Evolutionary conservation across 2,329 filamentous ascomycete species (phyloP).

Genomic region (Ophiostoma sp.): DNA sequence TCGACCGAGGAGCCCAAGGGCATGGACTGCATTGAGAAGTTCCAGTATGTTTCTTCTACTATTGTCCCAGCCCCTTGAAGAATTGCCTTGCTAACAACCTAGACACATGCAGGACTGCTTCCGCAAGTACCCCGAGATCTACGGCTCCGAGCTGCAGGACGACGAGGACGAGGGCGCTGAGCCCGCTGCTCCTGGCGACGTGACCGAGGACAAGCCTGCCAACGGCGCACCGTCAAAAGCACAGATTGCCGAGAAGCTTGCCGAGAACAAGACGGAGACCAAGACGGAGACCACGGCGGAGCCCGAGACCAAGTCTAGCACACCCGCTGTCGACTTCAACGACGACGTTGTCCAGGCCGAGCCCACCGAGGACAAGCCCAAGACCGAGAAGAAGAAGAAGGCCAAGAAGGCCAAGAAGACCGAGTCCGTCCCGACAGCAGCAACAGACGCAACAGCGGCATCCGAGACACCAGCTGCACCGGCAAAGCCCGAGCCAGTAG

Average conservation of each 20-base stretch:
- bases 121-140: constrained; percentile 83
- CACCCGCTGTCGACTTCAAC: not conserved
- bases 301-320: not conserved
- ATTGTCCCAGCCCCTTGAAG: not conserved
- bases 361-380: not conserved
- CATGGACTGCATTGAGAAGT: constrained; percentile 95
- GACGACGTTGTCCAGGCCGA: constrained; percentile 3
- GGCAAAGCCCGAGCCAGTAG: not conserved
- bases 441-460: not conserved
- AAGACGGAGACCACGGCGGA: constrained; percentile 1
- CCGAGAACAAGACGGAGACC: not conserved
- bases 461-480: not conserved
- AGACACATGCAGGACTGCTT: constrained; percentile 98
- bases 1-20: constrained; percentile 93
- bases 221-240: constrained; percentile 10
- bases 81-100: constrained; percentile 26
- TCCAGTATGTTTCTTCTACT: constrained; percentile 62
- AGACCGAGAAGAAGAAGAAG: constrained; percentile 6
- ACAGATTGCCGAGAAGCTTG: constrained; percentile 7
- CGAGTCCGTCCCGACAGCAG: constrained; percentile 2
- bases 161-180: constrained; percentile 14
- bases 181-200: not conserved
- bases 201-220: constrained; percentile 6
- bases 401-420: constrained; percentile 10
- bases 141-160: constrained; percentile 47